Evolutionary conservation across 371 early-diverging fungal species (phyloP), one percentile per base, ranked within the genome.

Genomic region (Zychaea mexicana): DNA sequence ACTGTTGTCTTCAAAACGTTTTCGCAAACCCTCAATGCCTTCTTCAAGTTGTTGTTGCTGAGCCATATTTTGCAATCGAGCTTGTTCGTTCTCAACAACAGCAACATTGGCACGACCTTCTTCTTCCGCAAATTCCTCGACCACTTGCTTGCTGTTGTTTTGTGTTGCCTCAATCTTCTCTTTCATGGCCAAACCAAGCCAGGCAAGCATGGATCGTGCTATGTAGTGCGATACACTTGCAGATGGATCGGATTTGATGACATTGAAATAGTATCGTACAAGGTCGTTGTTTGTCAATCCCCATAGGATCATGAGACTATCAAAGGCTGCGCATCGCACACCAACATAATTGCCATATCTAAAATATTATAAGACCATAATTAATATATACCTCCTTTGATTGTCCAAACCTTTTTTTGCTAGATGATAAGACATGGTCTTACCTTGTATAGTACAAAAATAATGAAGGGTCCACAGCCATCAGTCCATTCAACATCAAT

Each of bases 251-350:
- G 81, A 67, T 24, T 78, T 70, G 15, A 89, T 83, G 47, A 90
- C 69, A 19, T 67, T 72, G 24, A 86, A 66, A 27, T 90, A 67
- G 59, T 89, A 90, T 24, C 75, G 74, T 5, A 74, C 70, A 0
- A 84, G 61, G 12, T 66, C 69, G 30, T 72, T 63, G 59, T 82
- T 79, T 10, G 80, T 72, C 24, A 89, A 63, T 0, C 89, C 90
- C 56, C 86, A 85, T 45, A 91, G 71, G 38, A 87, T 64, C 31
- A 91, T 69, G 5, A 94, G 69, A 22, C 87, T 87, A 27, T 88
- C 88, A 36, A 91, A 78, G 0, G 92, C 91, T 0, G 81, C 70
- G 54, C 86, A 70, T 6, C 94, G 85, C 21, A 92, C 87, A 4
- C 82, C 77, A 2, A 82, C 52, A 63, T 83, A 90, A 33, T 90